Percentiles rank a stretch among this genome's conserved stretches.
phyloP scores from a whole-genome alignment of 1,284 basidiomycete species.

The Mycena sp. region DNA sequence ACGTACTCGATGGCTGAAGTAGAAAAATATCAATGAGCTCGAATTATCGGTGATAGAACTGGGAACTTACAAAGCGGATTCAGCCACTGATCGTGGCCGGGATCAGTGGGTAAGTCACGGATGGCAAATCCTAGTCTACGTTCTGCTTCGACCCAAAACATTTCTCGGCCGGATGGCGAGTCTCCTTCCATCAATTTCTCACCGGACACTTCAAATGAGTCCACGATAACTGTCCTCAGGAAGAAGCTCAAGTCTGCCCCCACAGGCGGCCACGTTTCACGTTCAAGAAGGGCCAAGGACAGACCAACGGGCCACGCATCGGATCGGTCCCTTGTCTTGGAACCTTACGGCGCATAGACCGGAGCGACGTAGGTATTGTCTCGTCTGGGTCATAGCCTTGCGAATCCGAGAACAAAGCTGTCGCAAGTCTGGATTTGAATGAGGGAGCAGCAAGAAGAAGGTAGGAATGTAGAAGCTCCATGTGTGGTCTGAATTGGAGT shows the following conservation, averaged over 20 bases:
- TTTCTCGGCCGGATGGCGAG: constrained; percentile 29
- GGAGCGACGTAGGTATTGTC: constrained; percentile 47
- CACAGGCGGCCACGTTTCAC: constrained; percentile 85
- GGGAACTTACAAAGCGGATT: constrained; percentile 73
- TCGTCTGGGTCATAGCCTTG: constrained; percentile 56
- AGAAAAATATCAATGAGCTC: neutral
- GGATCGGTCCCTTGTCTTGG: constrained; percentile 28
- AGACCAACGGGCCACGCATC: constrained; percentile 77
- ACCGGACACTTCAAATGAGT: constrained; percentile 61
- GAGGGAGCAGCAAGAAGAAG: constrained; percentile 70
- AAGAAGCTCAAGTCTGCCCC: constrained; percentile 85
- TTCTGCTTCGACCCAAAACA: constrained; percentile 67
- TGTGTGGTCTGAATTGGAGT: constrained; percentile 69
- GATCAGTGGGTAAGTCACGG: constrained; percentile 70
- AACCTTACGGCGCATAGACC: constrained; percentile 42
- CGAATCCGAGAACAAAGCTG: constrained; percentile 76
- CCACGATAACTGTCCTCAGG: constrained; percentile 81
- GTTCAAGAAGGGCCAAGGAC: constrained; percentile 72
- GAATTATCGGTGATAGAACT: neutral
- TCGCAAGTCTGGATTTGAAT: constrained; percentile 70
- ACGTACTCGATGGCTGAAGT: constrained; percentile 67
- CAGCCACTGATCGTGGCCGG: constrained; percentile 77
- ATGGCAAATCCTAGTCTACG: constrained; percentile 86
- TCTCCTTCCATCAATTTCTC: constrained; percentile 37
- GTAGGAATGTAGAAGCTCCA: constrained; percentile 73